Conservation (phyloP, 768 basidiomycete genomes). For the Udeniomyces megalosporus region DNA sequence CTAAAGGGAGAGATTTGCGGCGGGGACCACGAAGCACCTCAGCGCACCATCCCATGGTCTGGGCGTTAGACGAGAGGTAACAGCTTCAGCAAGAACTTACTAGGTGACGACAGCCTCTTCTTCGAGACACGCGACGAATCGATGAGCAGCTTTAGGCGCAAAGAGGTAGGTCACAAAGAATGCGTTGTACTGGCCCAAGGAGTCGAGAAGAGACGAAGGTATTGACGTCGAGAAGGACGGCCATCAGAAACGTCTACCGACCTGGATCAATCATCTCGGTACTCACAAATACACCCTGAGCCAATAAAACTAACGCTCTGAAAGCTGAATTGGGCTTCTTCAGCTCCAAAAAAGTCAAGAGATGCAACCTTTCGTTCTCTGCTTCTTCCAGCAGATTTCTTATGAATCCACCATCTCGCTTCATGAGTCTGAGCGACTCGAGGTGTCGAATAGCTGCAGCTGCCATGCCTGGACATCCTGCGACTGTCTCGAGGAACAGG, state of each 20-base stretch:
- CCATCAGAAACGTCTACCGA: too few species aligned
- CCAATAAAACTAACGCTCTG: slow-evolving; percentile 65
- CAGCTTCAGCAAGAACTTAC: slow-evolving; percentile 34
- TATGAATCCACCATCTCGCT: slow-evolving; percentile 59
- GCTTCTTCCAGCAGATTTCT: slow-evolving; percentile 65
- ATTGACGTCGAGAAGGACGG: neutral
- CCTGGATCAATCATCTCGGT: too few species aligned
- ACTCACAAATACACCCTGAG: slow-evolving; percentile 57
- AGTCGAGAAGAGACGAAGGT: slow-evolving; percentile 32
- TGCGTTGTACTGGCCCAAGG: slow-evolving; percentile 31
- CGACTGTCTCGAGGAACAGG: slow-evolving; percentile 55
- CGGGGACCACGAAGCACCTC: too few species aligned
- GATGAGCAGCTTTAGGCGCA: slow-evolving; percentile 17
- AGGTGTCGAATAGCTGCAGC: slow-evolving; percentile 53
- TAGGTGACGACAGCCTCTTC: slow-evolving; percentile 92
- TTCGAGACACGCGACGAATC: slow-evolving; percentile 36
- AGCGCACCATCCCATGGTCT: too few species aligned
- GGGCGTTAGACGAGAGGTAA: neutral
- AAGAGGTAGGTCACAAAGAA: slow-evolving; percentile 53
- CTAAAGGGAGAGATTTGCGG: neutral
- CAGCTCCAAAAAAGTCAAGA: slow-evolving; percentile 94
- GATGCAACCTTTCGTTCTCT: slow-evolving; percentile 51
- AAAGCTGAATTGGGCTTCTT: slow-evolving; percentile 63
- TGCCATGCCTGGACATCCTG: slow-evolving; percentile 55
- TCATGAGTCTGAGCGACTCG: slow-evolving; percentile 62